A percentile compares a stretch with the other conserved stretches of the same genome.
These are phyloP conservation scores for Grigorovia transvaalensis DNA, from an alignment of 805 yeast genomes.

Conservation along the genomic window DNA sequence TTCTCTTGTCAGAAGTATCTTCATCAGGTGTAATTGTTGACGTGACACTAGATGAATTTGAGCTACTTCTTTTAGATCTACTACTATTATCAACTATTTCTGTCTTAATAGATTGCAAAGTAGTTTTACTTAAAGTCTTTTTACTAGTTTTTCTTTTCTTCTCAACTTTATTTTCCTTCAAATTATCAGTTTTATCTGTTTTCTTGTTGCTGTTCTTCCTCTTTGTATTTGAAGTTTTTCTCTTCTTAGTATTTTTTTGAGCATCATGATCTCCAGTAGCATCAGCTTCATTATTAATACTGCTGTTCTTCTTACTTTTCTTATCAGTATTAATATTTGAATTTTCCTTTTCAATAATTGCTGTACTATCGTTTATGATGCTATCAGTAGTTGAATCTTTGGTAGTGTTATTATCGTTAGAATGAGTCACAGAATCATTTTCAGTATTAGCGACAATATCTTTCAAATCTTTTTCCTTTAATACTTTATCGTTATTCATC, in stretches of 20 bases:
- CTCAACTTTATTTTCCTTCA: neutral
- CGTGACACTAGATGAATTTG: neutral
- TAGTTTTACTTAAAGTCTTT: conserved; percentile 18
- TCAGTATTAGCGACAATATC: neutral
- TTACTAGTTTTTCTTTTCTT: neutral
- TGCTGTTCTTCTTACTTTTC: neutral
- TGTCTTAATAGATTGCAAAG: neutral
- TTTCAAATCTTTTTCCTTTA: neutral
- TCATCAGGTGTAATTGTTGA: neutral
- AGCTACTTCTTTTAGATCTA: neutral
- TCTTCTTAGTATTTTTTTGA: neutral
- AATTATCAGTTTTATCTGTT: neutral
- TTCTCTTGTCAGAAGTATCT: conserved; percentile 47
- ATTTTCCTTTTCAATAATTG: neutral
- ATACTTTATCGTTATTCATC: neutral
- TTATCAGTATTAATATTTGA: neutral
- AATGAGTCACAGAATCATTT: neutral
- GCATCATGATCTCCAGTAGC: neutral
- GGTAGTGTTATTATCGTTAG: neutral
- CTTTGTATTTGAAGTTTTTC: neutral
- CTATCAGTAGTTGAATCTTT: neutral
- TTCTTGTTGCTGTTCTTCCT: neutral
- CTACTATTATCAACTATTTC: neutral
- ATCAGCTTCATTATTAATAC: neutral
- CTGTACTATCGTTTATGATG: neutral